Conservation (phyloP, 306 rosid genomes). For the Urtica urens region DNA sequence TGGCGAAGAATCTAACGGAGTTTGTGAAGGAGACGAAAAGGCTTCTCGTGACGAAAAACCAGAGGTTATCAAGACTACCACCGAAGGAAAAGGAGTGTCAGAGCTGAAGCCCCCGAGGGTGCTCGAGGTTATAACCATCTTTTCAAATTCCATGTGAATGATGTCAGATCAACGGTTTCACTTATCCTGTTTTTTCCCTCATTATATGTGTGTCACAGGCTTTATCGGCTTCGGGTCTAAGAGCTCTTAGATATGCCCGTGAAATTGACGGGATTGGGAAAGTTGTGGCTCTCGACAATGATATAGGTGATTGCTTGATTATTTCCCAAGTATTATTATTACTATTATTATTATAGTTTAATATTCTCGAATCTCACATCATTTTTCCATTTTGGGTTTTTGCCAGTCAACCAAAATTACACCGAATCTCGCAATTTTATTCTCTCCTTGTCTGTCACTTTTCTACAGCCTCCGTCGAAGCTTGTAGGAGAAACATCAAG, state of each 20-base stretch:
- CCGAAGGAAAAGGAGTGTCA: conserved; percentile 45
- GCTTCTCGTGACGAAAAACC: conserved; percentile 35
- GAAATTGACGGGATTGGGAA: conserved; percentile 87
- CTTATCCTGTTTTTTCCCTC: conserved; percentile 7
- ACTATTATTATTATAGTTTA: conserved; percentile 14
- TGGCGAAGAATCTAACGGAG: conserved; percentile 38
- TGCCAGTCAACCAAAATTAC: no score
- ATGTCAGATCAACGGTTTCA: neutral
- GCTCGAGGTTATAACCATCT: conserved; percentile 58
- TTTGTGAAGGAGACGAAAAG: conserved; percentile 32
- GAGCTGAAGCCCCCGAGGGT: conserved; percentile 67
- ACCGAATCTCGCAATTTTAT: no score
- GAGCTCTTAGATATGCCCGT: conserved; percentile 92
- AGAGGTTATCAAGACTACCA: conserved; percentile 29
- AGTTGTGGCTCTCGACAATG: conserved; percentile 94
- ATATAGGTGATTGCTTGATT: conserved; percentile 45
- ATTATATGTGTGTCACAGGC: conserved; percentile 42
- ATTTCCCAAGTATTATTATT: conserved; percentile 8
- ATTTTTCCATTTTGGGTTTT: conserved; percentile 5
- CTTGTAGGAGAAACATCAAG: conserved; percentile 91
- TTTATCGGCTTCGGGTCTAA: conserved; percentile 90
- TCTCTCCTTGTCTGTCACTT: no score
- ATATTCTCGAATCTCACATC: no score
- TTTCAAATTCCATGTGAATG: conserved; percentile 1
- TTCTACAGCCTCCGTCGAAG: conserved; percentile 70